phyloP scores from a whole-genome alignment of 208 protist genomes.

The Leishmania martiniquensis region DNA sequence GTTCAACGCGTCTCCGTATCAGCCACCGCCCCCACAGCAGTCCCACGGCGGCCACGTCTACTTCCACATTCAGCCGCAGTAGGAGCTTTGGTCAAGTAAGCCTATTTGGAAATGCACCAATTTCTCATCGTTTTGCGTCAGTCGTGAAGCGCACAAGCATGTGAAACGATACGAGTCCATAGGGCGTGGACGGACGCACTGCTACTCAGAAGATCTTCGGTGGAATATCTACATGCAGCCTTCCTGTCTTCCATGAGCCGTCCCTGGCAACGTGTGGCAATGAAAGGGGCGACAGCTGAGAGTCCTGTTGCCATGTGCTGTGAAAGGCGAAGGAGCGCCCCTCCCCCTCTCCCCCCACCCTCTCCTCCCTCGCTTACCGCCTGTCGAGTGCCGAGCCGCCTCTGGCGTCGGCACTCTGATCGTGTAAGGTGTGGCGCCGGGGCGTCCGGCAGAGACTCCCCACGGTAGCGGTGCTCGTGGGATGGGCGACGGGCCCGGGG shows the following conservation, averaged over 20 bases:
- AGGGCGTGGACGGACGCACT: not conserved
- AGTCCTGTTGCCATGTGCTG: no score
- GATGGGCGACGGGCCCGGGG: not conserved
- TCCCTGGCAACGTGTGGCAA: no score
- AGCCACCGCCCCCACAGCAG: slow-evolving; percentile 5
- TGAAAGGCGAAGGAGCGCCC: no score
- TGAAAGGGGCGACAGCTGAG: no score
- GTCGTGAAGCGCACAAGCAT: no score
- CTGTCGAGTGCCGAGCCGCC: not conserved
- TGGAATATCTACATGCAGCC: not conserved
- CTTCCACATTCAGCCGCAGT: slow-evolving; percentile 26
- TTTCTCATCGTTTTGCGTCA: not conserved
- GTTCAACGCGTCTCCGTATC: slow-evolving; percentile 11
- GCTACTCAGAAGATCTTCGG: not conserved
- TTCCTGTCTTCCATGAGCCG: no score
- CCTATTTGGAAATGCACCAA: no score
- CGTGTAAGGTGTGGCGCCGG: not conserved
- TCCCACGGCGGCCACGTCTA: slow-evolving; percentile 15
- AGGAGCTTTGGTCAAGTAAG: not conserved
- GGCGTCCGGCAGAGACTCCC: not conserved
- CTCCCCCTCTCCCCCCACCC: no score
- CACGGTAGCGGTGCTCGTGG: not conserved
- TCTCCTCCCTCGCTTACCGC: no score
- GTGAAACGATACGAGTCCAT: no score
- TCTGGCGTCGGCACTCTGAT: not conserved